These are phyloP conservation scores for Myrica gale DNA, from an alignment of 306 rosid genomes.

Conservation along the genomic window DNA sequence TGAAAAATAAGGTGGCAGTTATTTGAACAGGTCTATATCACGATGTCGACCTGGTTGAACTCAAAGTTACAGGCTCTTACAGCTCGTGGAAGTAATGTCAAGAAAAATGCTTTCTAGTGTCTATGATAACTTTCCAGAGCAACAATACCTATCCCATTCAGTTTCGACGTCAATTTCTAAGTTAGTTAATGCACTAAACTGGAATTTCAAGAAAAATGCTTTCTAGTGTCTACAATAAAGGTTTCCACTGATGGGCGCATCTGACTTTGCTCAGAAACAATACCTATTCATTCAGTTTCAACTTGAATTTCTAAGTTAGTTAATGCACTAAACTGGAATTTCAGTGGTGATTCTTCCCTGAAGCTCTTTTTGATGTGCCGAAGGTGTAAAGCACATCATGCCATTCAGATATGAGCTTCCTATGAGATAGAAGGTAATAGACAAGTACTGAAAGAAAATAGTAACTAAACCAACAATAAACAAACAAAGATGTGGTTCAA, in stretches of 20 bases:
- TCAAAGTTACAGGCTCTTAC: background rate
- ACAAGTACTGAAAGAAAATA: background rate
- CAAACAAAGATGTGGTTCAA: slow-evolving; percentile 17
- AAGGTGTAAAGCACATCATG: background rate
- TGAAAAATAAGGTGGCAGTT: background rate
- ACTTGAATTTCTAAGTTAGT: background rate
- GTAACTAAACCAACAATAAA: slow-evolving; percentile 4
- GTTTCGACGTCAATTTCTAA: background rate
- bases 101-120: background rate
- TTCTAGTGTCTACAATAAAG: too few species aligned
- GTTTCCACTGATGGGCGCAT: background rate
- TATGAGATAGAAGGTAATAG: background rate
- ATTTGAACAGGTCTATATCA: background rate
- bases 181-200: background rate
- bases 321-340: background rate
- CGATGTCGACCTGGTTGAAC: background rate
- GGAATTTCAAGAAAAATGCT: background rate
- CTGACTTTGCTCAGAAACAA: background rate
- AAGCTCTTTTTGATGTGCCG: background rate
- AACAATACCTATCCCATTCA: background rate
- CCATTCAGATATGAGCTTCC: background rate
- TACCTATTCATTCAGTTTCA: background rate
- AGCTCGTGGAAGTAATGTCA: slow-evolving; percentile 9
- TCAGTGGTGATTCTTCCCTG: background rate
- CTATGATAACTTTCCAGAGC: background rate